Evolutionary conservation across 352 stramenopile genomes (phyloP).

Genomic region (Pythium vanterpoolii): DNA sequence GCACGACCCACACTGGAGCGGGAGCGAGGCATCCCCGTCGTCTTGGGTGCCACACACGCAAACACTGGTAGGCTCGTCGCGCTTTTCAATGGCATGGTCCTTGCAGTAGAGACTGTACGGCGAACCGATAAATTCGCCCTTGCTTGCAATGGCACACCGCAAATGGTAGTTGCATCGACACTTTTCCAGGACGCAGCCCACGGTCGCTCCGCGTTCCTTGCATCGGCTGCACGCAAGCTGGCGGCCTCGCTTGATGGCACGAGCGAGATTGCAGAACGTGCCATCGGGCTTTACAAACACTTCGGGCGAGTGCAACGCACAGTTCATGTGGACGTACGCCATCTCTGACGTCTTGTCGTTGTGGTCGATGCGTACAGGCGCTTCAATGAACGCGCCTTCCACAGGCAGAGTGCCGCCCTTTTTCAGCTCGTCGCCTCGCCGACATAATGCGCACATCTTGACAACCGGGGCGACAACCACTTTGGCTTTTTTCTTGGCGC

Average conservation of each 20-base stretch:
- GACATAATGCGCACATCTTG: slow-evolving; percentile 63
- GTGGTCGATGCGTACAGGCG: slow-evolving; percentile 66
- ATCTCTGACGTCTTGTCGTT: slow-evolving; percentile 60
- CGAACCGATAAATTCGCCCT: slow-evolving; percentile 67
- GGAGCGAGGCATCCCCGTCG: slow-evolving; percentile 40
- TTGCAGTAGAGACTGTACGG: slow-evolving; percentile 77
- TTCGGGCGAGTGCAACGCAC: slow-evolving; percentile 72
- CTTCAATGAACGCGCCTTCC: slow-evolving; percentile 72
- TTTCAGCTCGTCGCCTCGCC: slow-evolving; percentile 31
- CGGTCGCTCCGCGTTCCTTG: slow-evolving; percentile 61
- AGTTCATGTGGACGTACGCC: slow-evolving; percentile 82
- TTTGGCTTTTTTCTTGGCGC: slow-evolving; percentile 25
- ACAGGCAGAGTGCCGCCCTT: slow-evolving; percentile 33
- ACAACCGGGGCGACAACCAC: slow-evolving; percentile 1
- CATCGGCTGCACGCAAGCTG: slow-evolving; percentile 73
- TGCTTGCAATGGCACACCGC: slow-evolving; percentile 68
- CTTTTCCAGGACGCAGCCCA: slow-evolving; percentile 75
- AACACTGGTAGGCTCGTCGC: slow-evolving; percentile 30
- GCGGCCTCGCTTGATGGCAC: slow-evolving; percentile 73
- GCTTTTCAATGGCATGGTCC: slow-evolving; percentile 48
- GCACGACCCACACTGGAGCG: slow-evolving; percentile 63
- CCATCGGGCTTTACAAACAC: slow-evolving; percentile 80
- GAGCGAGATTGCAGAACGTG: slow-evolving; percentile 76
- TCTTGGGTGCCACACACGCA: slow-evolving; percentile 50
- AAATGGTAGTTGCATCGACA: slow-evolving; percentile 80